phyloP scores from a whole-genome alignment of 139 green algal species.

The Tetradesmus obliquus region DNA sequence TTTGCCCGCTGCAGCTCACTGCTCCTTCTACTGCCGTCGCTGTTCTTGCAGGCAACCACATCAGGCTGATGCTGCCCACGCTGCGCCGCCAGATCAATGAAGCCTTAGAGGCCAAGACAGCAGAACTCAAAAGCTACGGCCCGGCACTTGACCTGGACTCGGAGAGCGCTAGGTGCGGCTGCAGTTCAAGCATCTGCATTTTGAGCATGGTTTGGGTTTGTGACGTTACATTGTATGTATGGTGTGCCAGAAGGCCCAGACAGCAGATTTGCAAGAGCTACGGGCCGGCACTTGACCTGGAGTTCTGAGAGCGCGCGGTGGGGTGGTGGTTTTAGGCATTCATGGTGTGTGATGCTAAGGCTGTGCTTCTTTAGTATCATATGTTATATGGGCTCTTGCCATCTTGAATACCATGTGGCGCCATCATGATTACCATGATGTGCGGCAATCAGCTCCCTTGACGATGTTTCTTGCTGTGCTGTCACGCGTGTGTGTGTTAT shows the following conservation, averaged over 20 bases:
- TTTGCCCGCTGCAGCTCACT: too few relatives aligned
- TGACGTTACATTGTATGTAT: too few relatives aligned
- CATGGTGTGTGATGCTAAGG: too few relatives aligned
- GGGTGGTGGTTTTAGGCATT: not conserved
- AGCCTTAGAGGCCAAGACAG: conserved; percentile 48
- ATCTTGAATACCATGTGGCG: too few relatives aligned
- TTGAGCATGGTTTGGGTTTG: too few relatives aligned
- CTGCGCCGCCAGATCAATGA: conserved; percentile 37
- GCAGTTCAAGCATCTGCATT: too few relatives aligned
- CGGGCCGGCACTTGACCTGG: conserved; percentile 56
- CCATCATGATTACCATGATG: too few relatives aligned
- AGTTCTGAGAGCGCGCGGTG: conserved; percentile 28
- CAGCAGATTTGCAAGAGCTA: conserved; percentile 64
- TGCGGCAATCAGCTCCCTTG: too few relatives aligned
- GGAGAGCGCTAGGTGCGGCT: conserved; percentile 31
- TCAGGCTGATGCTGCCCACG: conserved; percentile 48
- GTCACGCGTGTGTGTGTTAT: not conserved
- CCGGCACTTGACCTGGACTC: conserved; percentile 47
- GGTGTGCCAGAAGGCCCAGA: conserved; percentile 18
- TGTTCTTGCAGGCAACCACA: conserved; percentile 36
- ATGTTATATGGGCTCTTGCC: too few relatives aligned
- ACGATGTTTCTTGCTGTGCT: too few relatives aligned
- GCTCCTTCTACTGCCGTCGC: too few relatives aligned
- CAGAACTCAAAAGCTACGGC: conserved; percentile 69
- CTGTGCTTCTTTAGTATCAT: too few relatives aligned